phyloP scores from a whole-genome alignment of 139 green algal species.

The Pseudopediastrum boryanum region DNA sequence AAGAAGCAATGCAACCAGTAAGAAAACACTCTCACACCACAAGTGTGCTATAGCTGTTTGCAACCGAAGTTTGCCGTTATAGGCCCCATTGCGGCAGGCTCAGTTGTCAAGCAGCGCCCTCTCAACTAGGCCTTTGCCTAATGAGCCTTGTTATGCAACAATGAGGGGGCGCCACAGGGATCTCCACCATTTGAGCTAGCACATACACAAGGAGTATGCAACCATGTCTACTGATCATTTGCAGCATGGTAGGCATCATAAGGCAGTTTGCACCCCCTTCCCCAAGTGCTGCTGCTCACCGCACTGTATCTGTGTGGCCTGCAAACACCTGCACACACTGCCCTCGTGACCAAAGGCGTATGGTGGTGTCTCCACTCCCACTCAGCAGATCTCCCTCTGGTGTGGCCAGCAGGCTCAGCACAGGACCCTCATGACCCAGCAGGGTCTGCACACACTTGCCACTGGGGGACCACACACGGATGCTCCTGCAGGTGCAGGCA shows the following conservation, averaged over 20 bases:
- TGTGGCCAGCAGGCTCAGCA: constrained; percentile 74
- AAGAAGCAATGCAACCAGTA: not conserved
- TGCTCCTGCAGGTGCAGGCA: constrained; percentile 69
- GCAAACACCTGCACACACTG: constrained; percentile 67
- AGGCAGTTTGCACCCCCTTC: too few relatives aligned
- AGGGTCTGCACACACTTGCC: constrained; percentile 57
- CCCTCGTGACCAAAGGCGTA: constrained; percentile 43
- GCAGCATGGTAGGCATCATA: too few relatives aligned
- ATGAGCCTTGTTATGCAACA: too few relatives aligned
- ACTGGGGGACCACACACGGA: constrained; percentile 73
- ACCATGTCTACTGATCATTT: too few relatives aligned
- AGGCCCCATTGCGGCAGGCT: too few relatives aligned
- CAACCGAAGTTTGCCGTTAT: too few relatives aligned
- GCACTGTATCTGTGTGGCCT: constrained; percentile 87
- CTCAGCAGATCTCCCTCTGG: constrained; percentile 73
- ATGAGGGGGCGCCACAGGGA: too few relatives aligned
- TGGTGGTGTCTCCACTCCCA: constrained; percentile 76
- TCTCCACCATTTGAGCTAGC: too few relatives aligned
- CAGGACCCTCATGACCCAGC: constrained; percentile 78
- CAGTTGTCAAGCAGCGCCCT: too few relatives aligned
- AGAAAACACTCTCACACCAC: not conserved
- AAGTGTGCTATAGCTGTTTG: not conserved
- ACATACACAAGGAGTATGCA: too few relatives aligned
- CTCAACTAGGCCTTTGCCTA: too few relatives aligned
- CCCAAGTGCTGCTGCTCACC: constrained; percentile 41